Evolutionary conservation across 1,284 basidiomycete species (phyloP).

Genomic region (Cryptococcus maquisensis): DNA sequence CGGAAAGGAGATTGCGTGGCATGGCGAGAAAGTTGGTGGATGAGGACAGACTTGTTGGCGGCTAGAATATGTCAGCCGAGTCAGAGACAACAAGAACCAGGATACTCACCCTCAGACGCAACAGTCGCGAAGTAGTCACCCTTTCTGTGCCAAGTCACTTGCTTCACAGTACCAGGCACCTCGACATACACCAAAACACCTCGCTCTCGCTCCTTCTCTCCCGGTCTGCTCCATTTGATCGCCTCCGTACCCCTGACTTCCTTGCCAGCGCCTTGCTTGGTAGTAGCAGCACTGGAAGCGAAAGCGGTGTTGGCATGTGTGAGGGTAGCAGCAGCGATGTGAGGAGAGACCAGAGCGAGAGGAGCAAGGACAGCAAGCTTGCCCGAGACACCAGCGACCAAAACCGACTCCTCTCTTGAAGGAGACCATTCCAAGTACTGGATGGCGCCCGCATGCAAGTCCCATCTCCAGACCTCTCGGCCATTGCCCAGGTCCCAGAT

Average conservation of each 20-base stretch:
- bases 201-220: constrained; percentile 50
- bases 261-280: constrained; percentile 38
- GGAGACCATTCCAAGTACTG: constrained; percentile 93
- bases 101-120: constrained; percentile 47
- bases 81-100: neutral
- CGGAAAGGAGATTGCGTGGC: constrained; percentile 97
- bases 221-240: constrained; percentile 54
- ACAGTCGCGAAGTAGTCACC: constrained; percentile 97
- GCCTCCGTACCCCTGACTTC: constrained; percentile 44
- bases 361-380: constrained; percentile 78
- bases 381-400: constrained; percentile 51
- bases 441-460: constrained; percentile 68
- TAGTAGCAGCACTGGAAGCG: constrained; percentile 45
- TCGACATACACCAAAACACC: constrained; percentile 54
- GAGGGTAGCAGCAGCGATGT: constrained; percentile 63
- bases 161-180: constrained; percentile 71
- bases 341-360: constrained; percentile 59
- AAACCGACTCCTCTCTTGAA: constrained; percentile 61
- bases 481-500: constrained; percentile 95
- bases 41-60: constrained; percentile 52
- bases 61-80: constrained; percentile 20
- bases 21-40: constrained; percentile 89
- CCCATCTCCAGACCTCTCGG: constrained; percentile 84
- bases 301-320: constrained; percentile 51
- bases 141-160: constrained; percentile 86